These are phyloP conservation scores for Fusarium pseudoanthophilum DNA, from an alignment of 2,329 filamentous ascomycete species.

Conservation along the genomic window DNA sequence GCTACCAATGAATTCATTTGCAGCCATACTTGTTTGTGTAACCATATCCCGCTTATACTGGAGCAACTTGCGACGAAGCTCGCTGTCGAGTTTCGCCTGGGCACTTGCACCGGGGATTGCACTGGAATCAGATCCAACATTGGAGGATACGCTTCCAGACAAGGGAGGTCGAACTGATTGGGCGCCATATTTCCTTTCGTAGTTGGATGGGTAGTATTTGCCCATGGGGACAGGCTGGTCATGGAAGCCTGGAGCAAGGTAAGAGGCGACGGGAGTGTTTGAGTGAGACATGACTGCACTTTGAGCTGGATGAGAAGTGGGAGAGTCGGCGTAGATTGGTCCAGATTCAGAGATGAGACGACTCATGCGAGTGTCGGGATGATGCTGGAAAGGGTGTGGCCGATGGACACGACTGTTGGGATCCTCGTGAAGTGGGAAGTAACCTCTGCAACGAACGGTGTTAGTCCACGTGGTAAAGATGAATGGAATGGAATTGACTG, in stretches of 20 bases:
- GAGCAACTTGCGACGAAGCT: constrained; percentile 62
- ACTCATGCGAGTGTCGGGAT: constrained; percentile 52
- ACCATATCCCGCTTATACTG: constrained; percentile 72
- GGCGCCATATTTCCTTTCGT: constrained; percentile 56
- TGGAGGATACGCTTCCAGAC: constrained; percentile 45
- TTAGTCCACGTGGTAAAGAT: constrained; percentile 5
- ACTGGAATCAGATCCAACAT: constrained; percentile 52
- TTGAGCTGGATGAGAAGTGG: constrained; percentile 44
- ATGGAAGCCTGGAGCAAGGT: constrained; percentile 61
- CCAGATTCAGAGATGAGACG: constrained; percentile 50
- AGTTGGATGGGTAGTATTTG: constrained; percentile 73
- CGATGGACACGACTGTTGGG: constrained; percentile 58
- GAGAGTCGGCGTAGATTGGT: constrained; percentile 42
- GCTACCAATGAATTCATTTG: constrained; percentile 55
- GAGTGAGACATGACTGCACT: constrained; percentile 37
- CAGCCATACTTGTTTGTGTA: constrained; percentile 64
- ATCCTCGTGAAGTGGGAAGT: constrained; percentile 70
- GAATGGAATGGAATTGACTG: not conserved
- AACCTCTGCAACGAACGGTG: constrained; percentile 57
- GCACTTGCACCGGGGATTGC: constrained; percentile 38
- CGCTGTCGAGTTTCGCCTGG: constrained; percentile 47
- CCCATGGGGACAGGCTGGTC: constrained; percentile 64
- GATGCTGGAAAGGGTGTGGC: constrained; percentile 62
- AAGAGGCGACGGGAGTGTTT: constrained; percentile 61
- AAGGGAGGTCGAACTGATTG: constrained; percentile 39